These are phyloP conservation scores for Rubroshorea leprosula DNA, from an alignment of 345 rosid species.

Conservation along the genomic window DNA sequence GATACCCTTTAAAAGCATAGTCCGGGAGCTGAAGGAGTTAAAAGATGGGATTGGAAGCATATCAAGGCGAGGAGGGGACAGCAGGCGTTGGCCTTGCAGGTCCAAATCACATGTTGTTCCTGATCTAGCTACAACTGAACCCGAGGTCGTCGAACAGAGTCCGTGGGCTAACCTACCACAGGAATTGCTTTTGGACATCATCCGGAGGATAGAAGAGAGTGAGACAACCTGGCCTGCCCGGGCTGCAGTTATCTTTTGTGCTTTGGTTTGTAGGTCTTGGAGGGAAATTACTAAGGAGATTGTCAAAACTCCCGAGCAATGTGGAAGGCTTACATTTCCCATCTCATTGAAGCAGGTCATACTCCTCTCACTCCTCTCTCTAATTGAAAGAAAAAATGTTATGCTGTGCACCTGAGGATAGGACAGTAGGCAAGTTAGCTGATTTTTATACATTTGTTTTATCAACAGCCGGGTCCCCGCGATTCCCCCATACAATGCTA, in stretches of 20 bases:
- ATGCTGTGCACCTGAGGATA: not conserved
- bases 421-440: not conserved
- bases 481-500: slow-evolving; percentile 83
- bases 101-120: slow-evolving; percentile 74
- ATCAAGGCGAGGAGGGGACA: slow-evolving; percentile 53
- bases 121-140: slow-evolving; percentile 41
- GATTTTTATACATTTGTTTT: slow-evolving; percentile 4
- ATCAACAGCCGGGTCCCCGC: slow-evolving; percentile 79
- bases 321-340: slow-evolving; percentile 88
- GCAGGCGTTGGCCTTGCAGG: slow-evolving; percentile 49
- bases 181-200: slow-evolving; percentile 76
- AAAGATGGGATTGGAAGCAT: slow-evolving; percentile 74
- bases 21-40: slow-evolving; percentile 86
- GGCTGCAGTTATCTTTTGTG: slow-evolving; percentile 72
- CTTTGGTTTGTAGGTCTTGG: slow-evolving; percentile 90
- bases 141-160: slow-evolving; percentile 41
- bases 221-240: slow-evolving; percentile 92
- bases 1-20: slow-evolving; percentile 74
- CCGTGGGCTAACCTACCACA: slow-evolving; percentile 86
- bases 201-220: slow-evolving; percentile 79
- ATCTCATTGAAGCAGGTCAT: slow-evolving; percentile 87
- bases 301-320: slow-evolving; percentile 78
- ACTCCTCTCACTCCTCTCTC: not conserved
- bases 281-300: slow-evolving; percentile 75
- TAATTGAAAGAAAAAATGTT: not conserved